Evolutionary conservation across 805 yeast genomes (phyloP).

Genomic region (Huiozyma naganishii): DNA sequence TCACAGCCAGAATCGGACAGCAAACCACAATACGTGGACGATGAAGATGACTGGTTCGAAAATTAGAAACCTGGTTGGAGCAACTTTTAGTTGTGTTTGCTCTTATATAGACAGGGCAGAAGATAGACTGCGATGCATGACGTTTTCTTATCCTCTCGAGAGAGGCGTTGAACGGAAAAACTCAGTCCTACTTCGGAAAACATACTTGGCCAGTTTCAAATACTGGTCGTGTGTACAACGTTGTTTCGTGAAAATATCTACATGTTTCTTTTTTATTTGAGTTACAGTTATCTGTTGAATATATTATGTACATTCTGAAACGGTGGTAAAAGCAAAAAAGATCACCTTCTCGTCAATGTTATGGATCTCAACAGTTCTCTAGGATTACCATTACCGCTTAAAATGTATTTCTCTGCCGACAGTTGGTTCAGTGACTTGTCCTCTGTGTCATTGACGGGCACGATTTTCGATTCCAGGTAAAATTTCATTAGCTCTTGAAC

Average conservation of each 20-base stretch:
- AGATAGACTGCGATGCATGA: too few species aligned
- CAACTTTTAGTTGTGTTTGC: too few species aligned
- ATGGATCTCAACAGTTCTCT: conserved; percentile 34
- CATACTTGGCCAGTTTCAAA: too few species aligned
- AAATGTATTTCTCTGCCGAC: conserved; percentile 38
- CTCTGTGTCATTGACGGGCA: conserved; percentile 28
- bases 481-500: conserved; percentile 33
- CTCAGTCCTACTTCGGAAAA: too few species aligned
- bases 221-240: too few species aligned
- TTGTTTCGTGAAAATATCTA: not conserved
- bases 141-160: too few species aligned
- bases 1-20: not conserved
- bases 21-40: conserved; percentile 25
- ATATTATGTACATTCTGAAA: not conserved
- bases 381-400: conserved; percentile 61
- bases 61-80: too few species aligned
- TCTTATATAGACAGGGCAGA: too few species aligned
- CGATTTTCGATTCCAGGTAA: conserved; percentile 31
- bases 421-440: conserved; percentile 29
- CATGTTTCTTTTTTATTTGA: conserved; percentile 2
- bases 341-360: conserved; percentile 7
- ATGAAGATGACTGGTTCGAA: conserved; percentile 27
- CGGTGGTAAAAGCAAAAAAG: not conserved
- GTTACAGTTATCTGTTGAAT: not conserved
- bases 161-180: too few species aligned